phyloP scores from a whole-genome alignment of 805 yeast species.

The Cyberlindnera xishuangbannaensis region DNA sequence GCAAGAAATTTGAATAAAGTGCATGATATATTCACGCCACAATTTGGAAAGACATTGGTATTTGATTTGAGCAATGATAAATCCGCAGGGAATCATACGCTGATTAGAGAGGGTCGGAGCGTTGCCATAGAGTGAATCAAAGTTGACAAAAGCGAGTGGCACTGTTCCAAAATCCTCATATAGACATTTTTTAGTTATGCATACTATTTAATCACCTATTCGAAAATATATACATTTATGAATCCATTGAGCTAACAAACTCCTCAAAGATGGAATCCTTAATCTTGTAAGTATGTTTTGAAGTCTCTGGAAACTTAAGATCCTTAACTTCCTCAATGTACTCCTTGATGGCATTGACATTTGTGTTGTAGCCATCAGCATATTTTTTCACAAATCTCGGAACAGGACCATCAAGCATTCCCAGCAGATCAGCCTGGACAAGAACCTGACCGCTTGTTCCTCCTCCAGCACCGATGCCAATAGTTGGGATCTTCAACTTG shows the following conservation, averaged over 20 bases:
- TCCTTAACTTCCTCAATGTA: constrained; percentile 58
- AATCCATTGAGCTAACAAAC: constrained; percentile 27
- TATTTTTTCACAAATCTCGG: constrained; percentile 79
- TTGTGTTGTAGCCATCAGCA: constrained; percentile 41
- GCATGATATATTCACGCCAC: constrained; percentile 54
- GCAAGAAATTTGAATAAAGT: constrained; percentile 36
- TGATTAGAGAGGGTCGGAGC: constrained; percentile 28
- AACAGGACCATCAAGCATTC: constrained; percentile 50
- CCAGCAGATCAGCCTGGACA: constrained; percentile 80
- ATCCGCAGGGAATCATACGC: constrained; percentile 13
- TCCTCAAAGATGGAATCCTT: constrained; percentile 53
- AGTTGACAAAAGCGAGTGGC: too few relatives aligned
- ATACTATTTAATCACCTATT: too few relatives aligned
- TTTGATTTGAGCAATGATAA: constrained; percentile 26
- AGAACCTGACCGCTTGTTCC: constrained; percentile 83
- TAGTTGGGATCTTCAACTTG: constrained; percentile 64
- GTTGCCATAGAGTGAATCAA: constrained; percentile 22
- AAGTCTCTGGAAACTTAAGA: constrained; percentile 53
- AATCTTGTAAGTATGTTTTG: constrained; percentile 60
- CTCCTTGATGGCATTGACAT: constrained; percentile 43
- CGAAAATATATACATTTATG: too few relatives aligned
- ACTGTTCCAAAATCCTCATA: too few relatives aligned
- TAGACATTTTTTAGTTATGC: background rate
- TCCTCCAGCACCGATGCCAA: constrained; percentile 95
- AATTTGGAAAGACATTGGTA: constrained; percentile 66